Evolutionary conservation across 208 protist species (phyloP), one percentile per base, ranked within the genome.

Genomic region (Naegleria fowleri): DNA sequence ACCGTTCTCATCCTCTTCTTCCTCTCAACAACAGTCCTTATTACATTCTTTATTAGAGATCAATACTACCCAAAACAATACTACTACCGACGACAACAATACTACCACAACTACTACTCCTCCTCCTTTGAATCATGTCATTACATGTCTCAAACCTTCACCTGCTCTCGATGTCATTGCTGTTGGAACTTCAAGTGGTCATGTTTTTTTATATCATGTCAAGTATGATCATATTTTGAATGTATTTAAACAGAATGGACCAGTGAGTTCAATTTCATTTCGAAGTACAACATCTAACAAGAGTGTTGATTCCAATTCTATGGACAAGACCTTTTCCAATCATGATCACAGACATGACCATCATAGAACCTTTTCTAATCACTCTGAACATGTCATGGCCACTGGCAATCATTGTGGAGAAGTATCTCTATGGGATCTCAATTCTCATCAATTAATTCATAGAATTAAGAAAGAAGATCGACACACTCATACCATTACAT

Each of bases 261-360:
- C 33, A 22, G 39, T 90, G 5, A 90, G 48, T n/a, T 6, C n/a
- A 5, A 41, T 90, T n/a, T 90, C 87, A 38, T 90, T 90, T 36
- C 16, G 87, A 79, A 90, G 33, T 36, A 79, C 67, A 25, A n/a
- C 25, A 5, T 22, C 43, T 75, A 75, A 3, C 16, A 75, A 75
- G 3, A 75, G 1, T 75, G 11, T 4, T n/a, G 16, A n/a, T 16
- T 22, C 58, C n/a, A 52, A 90, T 76, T 9, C 1, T 25, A 33
- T n/a, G 0, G 5, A 51, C 22, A 19, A 11, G 1, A 36, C 67
- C 9, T 75, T 75, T 75, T 22, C n/a, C n/a, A n/a, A n/a, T n/a
- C n/a, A n/a, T n/a, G n/a, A 48, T 48, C 7, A 48, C 43, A 9
- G 43, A 48, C 43, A 48, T 48, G 43, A 48, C 43, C 7, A 48